Percentiles rank a stretch among this genome's conserved stretches.
phyloP scores from a whole-genome alignment of 768 basidiomycete genomes.

The Tulasnella calospora region DNA sequence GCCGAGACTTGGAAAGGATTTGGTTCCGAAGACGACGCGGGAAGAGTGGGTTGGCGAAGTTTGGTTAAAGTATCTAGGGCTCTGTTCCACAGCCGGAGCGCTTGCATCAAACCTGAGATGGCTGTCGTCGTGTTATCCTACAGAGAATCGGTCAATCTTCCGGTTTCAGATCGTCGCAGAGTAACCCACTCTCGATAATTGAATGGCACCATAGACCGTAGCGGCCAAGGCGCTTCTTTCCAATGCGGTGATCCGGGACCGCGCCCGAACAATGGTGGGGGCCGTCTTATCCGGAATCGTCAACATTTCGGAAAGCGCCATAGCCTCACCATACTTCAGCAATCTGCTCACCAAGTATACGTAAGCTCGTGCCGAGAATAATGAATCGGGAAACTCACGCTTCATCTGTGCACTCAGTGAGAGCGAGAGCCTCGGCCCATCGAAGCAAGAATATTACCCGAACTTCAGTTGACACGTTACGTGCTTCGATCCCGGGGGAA shows the following conservation, averaged over 20 bases:
- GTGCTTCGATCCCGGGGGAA: constrained; percentile 28
- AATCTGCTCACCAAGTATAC: background rate
- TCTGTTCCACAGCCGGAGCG: constrained; percentile 74
- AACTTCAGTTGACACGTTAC: constrained; percentile 48
- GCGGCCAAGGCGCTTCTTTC: constrained; percentile 72
- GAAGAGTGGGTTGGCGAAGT: background rate
- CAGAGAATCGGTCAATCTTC: background rate
- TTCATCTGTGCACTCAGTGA: constrained; percentile 26
- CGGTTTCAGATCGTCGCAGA: background rate
- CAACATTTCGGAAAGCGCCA: constrained; percentile 41
- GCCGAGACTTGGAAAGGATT: constrained; percentile 17
- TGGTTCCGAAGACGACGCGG: constrained; percentile 8
- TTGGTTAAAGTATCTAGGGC: constrained; percentile 65
- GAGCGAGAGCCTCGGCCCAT: constrained; percentile 15
- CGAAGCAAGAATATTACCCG: constrained; percentile 35
- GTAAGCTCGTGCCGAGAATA: background rate
- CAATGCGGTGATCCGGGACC: constrained; percentile 52
- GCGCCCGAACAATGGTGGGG: constrained; percentile 54
- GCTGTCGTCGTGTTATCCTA: constrained; percentile 60
- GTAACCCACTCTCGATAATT: constrained; percentile 54
- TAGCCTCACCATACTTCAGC: constrained; percentile 28
- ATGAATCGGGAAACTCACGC: background rate
- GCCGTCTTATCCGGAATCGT: constrained; percentile 45
- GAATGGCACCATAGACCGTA: constrained; percentile 61
- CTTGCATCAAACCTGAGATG: constrained; percentile 57